These are phyloP conservation scores for Backusella luteola DNA, from an alignment of 192 early-diverging fungal genomes.

Conservation along the genomic window DNA sequence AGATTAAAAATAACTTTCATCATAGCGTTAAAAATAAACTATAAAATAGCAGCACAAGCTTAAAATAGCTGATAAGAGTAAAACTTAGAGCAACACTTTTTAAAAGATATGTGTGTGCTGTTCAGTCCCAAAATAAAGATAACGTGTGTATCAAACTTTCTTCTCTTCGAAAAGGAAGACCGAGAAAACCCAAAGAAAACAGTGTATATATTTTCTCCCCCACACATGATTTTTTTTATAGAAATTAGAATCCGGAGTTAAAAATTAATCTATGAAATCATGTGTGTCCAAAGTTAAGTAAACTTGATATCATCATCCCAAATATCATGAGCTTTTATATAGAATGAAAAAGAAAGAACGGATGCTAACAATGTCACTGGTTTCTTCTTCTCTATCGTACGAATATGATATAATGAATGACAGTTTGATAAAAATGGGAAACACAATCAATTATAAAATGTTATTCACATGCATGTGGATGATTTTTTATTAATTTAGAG, in stretches of 20 bases:
- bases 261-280: background rate
- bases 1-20: background rate
- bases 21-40: background rate
- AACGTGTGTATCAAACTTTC: background rate
- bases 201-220: too few species aligned
- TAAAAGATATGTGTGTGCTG: background rate
- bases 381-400: background rate
- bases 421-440: too few species aligned
- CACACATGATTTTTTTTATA: constrained; percentile 1
- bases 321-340: background rate
- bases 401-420: background rate
- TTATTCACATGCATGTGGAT: background rate
- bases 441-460: background rate
- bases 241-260: background rate
- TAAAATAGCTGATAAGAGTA: background rate
- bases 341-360: background rate
- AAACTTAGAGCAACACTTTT: background rate
- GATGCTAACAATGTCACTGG: background rate
- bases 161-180: background rate
- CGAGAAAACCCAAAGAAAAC: background rate
- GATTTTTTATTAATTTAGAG: too few species aligned
- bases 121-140: background rate
- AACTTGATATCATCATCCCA: background rate
- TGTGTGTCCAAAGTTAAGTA: background rate
- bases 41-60: background rate